These are phyloP conservation scores for Nakataea oryzae DNA, from an alignment of 2,329 filamentous ascomycete genomes.

Conservation along the genomic window DNA sequence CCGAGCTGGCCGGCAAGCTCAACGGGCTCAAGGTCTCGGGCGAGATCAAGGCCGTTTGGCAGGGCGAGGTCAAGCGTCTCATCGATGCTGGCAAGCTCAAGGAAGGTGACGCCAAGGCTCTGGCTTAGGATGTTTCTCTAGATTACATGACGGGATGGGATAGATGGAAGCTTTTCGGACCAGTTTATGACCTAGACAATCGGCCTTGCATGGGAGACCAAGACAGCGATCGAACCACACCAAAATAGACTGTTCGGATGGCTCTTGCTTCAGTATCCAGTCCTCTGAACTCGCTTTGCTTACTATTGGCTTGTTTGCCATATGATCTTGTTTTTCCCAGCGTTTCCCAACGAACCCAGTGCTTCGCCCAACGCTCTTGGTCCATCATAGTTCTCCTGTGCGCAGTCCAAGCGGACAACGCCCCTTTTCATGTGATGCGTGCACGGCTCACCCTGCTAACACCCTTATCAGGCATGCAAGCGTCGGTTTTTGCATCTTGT, in stretches of 20 bases:
- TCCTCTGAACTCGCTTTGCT: too few species aligned
- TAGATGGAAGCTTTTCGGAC: background rate
- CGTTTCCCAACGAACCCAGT: background rate
- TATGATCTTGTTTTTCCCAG: too few species aligned
- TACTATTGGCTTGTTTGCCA: too few species aligned
- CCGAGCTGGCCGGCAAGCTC: conserved; percentile 70
- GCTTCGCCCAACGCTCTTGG: too few species aligned
- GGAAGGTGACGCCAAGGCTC: conserved; percentile 66
- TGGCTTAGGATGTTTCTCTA: conserved; percentile 24
- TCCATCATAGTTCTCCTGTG: background rate
- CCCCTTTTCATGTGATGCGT: background rate
- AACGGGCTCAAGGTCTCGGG: conserved; percentile 66
- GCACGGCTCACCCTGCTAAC: background rate
- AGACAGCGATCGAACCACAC: too few species aligned
- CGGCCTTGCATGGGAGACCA: too few species aligned
- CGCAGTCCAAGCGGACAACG: background rate
- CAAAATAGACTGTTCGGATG: too few species aligned
- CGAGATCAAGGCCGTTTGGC: conserved; percentile 80
- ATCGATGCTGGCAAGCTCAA: conserved; percentile 77
- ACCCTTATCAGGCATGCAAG: too few species aligned
- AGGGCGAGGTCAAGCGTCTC: conserved; percentile 66
- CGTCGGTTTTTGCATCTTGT: too few species aligned
- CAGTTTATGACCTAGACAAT: background rate
- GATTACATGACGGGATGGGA: too few species aligned
- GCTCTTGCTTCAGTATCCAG: too few species aligned